These are phyloP conservation scores for Sarocladium brachiariae DNA, from an alignment of 2,329 filamentous ascomycete species.

Conservation along the genomic window DNA sequence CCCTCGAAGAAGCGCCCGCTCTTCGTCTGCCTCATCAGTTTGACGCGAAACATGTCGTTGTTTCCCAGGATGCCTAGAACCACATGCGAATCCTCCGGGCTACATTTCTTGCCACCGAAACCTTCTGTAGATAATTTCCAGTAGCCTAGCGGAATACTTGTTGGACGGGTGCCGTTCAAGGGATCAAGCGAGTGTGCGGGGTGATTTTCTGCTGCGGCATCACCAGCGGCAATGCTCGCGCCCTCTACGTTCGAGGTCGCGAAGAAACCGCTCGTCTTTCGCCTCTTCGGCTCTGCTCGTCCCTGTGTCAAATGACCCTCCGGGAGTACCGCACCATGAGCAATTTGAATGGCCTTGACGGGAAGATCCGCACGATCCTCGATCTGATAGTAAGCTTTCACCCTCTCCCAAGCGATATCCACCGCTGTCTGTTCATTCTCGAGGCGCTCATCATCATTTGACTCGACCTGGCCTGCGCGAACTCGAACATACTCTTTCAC, in stretches of 20 bases:
- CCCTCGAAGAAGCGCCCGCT: constrained; percentile 51
- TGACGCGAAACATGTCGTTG: constrained; percentile 60
- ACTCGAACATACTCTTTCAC: constrained; percentile 58
- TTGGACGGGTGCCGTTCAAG: constrained; percentile 47
- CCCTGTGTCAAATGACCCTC: constrained; percentile 27
- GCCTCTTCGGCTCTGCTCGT: constrained; percentile 38
- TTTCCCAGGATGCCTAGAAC: constrained; percentile 56
- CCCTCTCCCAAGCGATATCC: constrained; percentile 3
- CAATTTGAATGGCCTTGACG: constrained; percentile 30
- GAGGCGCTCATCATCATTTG: constrained; percentile 29
- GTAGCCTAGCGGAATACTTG: constrained; percentile 50
- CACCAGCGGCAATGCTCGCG: constrained; percentile 14
- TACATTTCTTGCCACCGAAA: constrained; percentile 20
- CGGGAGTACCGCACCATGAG: constrained; percentile 44
- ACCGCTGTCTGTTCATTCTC: constrained; percentile 36
- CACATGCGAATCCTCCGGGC: constrained; percentile 46
- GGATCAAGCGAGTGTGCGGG: constrained; percentile 27
- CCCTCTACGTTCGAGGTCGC: constrained; percentile 25
- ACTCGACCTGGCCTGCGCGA: constrained; percentile 28
- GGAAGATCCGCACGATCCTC: constrained; percentile 3
- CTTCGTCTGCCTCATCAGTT: constrained; percentile 52
- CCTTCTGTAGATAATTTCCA: constrained; percentile 51
- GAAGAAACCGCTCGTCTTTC: constrained; percentile 34
- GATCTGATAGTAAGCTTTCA: constrained; percentile 1
- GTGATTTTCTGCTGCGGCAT: neutral